Evolutionary conservation across 768 basidiomycete species (phyloP), one percentile per base, ranked within the genome.

Genomic region (Harrya chromipes): DNA sequence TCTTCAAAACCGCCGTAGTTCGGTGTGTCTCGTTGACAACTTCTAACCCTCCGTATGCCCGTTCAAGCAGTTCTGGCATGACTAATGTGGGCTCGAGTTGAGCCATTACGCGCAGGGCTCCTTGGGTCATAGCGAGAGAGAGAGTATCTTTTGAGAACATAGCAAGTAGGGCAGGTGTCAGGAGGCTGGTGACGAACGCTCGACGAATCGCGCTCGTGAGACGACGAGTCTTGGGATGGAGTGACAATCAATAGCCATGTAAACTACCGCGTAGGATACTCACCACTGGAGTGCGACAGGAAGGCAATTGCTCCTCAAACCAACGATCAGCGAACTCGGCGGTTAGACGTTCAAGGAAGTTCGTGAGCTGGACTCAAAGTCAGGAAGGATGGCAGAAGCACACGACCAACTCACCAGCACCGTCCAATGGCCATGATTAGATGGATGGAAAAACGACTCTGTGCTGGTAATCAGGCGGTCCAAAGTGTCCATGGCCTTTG

Each of bases 401-500:
- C 24, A 23, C 2, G 12, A 24, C 9, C 9, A 6, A 52, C 57
- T 43, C 24, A 62, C 68, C 53, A 64, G 46, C 35, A 68, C 54
- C 8, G 90, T 87, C 90, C 93, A 97, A 26, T 77, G 72, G 4
- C 94, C 94, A 26, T 84, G 84, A 63, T 97, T 97, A 4, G 90
- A 90, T 2, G 95, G 95, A 66, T 98, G 95, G 71, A 97, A 98
- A 74, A 88, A 95, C 0, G 87, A 84, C 63, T 98, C 95, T 6
- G 88, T 90, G 59, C 90, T 94, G 13, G 90, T 94, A 53, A 98
- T 82, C 36, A 98, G 71, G 56, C 84, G 84, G 57, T 90, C 89
- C 23, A 98, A 73, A 13, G 90, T 85, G 59, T 95, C 91, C 51
- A 98, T 75, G 17, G 94, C 90, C 62, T 80, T 87, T 2, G 88